A percentile compares a stretch with the other conserved stretches of the same genome.
phyloP scores from a whole-genome alignment of 2,329 filamentous ascomycete genomes.

The Fusarium abutilonis region DNA sequence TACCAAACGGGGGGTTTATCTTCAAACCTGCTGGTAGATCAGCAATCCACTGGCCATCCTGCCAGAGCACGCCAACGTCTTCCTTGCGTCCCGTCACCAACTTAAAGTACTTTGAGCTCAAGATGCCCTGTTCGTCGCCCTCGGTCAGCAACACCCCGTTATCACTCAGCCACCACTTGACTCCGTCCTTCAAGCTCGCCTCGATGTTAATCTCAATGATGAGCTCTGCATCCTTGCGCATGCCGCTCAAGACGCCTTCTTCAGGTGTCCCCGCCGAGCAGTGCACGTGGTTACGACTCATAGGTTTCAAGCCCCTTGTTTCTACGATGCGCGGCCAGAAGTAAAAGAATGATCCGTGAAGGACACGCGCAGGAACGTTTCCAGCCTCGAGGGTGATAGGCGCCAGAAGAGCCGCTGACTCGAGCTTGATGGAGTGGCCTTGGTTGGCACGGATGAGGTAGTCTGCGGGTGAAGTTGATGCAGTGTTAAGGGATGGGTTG shows the following conservation, averaged over 20 bases:
- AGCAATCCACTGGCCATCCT: conserved; percentile 71
- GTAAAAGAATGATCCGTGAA: conserved; percentile 90
- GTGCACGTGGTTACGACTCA: conserved; percentile 90
- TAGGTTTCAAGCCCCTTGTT: conserved; percentile 80
- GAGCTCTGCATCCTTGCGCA: conserved; percentile 80
- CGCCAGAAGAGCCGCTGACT: conserved; percentile 75
- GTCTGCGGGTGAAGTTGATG: conserved; percentile 63
- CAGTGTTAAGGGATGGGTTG: conserved; percentile 37
- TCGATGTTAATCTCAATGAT: conserved; percentile 80
- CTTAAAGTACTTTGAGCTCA: conserved; percentile 75
- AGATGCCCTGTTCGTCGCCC: conserved; percentile 66
- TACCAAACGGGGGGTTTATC: conserved; percentile 58
- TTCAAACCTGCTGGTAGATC: conserved; percentile 72
- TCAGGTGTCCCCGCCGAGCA: conserved; percentile 79
- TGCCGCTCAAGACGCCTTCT: conserved; percentile 75
- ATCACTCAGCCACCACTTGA: conserved; percentile 81
- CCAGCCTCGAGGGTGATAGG: conserved; percentile 69
- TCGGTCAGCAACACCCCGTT: conserved; percentile 79
- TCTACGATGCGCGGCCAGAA: conserved; percentile 79
- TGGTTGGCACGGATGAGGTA: conserved; percentile 96
- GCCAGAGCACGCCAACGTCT: conserved; percentile 73
- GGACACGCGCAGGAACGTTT: conserved; percentile 72
- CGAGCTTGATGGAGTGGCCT: conserved; percentile 84
- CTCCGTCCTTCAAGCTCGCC: conserved; percentile 68
- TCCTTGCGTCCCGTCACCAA: conserved; percentile 71